Base-by-base conservation (phyloP, 2,329 filamentous ascomycete genomes). In the Aspergillus japonicus region DNA sequence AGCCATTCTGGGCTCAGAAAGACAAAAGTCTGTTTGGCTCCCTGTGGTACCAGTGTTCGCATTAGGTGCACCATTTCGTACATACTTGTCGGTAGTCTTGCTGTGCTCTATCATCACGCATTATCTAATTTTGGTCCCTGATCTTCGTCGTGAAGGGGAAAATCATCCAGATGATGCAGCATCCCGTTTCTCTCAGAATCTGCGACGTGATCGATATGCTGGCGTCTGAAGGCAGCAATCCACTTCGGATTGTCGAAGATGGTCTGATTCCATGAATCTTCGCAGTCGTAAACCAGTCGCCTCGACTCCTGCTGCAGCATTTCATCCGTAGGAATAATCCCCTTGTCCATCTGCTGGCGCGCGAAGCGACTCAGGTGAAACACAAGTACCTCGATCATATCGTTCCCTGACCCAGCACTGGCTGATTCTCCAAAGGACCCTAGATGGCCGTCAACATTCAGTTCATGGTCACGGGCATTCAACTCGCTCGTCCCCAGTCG, bases 281-380 rank as follows among this genome's bases (percentile, higher is more conserved):
- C 39, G 16, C 39, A 73, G 16, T 78, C 77, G 58, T 82, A 84
- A 5, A 83, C 60, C 21, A 83, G 78, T 42, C 70, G 68, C n/a
- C 81, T 73, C 2, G 81, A 78, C 57, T 82, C 73, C 4, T 64
- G 62, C 66, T 83, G 81, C 6, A 84, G 71, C 74, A 81, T 78
- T 19, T 80, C 78, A 61, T 84, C 82, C 1, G 78, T 81, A 21
- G 81, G 64, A 16, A 75, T 65, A 1, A 78, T 69, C 2, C 56
- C 50, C 29, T 50, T 49, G n/a, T 47, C 33, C 33, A 58, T 54
- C 51, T 66, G 64, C 11, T 57, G 47, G 7, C 53, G 58, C 4
- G 64, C 64, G 50, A 60, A 68, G 16, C 62, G 61, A 23, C 65
- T 63, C 1, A 68, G 33, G 47, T 66, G 66, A 7, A 57, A 59